Conservation (phyloP, 139 green algal species). For the Pleodorina starrii region DNA sequence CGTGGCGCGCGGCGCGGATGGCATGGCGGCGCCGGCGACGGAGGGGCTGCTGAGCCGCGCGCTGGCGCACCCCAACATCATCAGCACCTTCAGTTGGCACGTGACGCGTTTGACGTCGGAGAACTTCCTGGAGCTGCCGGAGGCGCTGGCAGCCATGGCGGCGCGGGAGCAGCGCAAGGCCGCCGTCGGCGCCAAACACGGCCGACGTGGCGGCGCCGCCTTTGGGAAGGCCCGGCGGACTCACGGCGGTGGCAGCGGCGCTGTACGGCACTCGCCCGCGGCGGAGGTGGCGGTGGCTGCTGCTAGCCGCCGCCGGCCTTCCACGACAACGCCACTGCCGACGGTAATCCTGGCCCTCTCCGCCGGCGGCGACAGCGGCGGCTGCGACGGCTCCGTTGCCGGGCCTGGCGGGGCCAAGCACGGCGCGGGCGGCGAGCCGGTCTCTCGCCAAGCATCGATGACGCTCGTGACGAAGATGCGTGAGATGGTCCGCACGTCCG, state of each 20-base stretch:
- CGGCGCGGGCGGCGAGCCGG: not conserved
- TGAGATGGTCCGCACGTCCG: not conserved
- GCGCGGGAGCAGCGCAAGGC: not conserved
- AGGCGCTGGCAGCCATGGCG: slow-evolving; percentile 1
- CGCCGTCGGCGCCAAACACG: not conserved
- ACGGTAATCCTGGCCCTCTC: not conserved
- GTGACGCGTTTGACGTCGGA: slow-evolving; percentile 12
- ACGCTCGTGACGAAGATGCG: not conserved
- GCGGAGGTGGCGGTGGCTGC: not conserved
- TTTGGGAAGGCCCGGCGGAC: not conserved
- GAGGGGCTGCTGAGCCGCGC: slow-evolving; percentile 39
- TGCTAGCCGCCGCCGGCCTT: not conserved
- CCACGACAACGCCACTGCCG: not conserved
- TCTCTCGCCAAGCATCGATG: not conserved
- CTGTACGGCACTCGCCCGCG: not conserved
- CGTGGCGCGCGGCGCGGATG: not conserved
- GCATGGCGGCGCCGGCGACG: slow-evolving; percentile 36
- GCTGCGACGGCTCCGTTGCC: not conserved
- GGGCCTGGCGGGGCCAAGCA: not conserved
- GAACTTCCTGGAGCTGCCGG: slow-evolving; percentile 17
- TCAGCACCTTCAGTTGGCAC: slow-evolving; percentile 15
- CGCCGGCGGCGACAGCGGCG: not conserved
- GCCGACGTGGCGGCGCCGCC: not conserved
- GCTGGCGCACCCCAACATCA: slow-evolving; percentile 33
- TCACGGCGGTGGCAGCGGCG: not conserved